A percentile compares a stretch with the other conserved stretches of the same genome.
These are phyloP conservation scores for Phaeosphaeria sp. DNA, from an alignment of 2,329 filamentous ascomycete species.

Conservation along the genomic window DNA sequence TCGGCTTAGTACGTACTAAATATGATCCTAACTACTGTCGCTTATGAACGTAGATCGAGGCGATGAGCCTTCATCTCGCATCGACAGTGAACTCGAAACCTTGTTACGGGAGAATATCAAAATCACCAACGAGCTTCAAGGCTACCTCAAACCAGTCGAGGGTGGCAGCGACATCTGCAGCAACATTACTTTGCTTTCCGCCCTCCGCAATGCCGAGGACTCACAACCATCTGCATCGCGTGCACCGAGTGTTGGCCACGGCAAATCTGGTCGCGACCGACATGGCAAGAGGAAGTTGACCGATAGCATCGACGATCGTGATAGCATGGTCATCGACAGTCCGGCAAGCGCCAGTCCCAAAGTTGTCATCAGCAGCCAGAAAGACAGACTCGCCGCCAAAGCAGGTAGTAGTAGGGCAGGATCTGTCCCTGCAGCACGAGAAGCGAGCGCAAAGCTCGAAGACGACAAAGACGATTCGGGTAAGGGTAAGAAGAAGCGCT, in stretches of 20 bases:
- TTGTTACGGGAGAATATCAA: constrained; percentile 57
- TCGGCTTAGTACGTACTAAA: constrained; percentile 30
- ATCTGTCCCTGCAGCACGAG: constrained; percentile 54
- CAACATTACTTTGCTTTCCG: constrained; percentile 55
- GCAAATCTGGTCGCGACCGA: constrained; percentile 45
- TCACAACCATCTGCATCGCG: constrained; percentile 42
- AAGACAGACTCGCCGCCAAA: constrained; percentile 49
- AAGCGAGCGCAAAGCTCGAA: constrained; percentile 59
- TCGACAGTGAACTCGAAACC: constrained; percentile 55
- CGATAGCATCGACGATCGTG: constrained; percentile 46
- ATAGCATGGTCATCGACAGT: constrained; percentile 48
- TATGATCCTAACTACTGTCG: background rate
- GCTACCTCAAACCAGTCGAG: constrained; percentile 52
- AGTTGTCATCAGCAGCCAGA: constrained; percentile 37
- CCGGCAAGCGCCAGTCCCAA: constrained; percentile 45
- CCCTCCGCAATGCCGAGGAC: constrained; percentile 56
- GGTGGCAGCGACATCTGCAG: constrained; percentile 50
- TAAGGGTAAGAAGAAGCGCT: constrained; percentile 52
- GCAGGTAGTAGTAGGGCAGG: constrained; percentile 48
- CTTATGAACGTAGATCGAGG: constrained; percentile 37
- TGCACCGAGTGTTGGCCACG: constrained; percentile 38
- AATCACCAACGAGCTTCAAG: constrained; percentile 53
- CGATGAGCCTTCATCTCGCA: constrained; percentile 44
- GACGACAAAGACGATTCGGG: constrained; percentile 54
- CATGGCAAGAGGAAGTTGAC: constrained; percentile 46